A percentile compares a stretch with the other conserved stretches of the same genome.
Conservation (phyloP, 75 land plant species). For the Larix kaempferi region DNA sequence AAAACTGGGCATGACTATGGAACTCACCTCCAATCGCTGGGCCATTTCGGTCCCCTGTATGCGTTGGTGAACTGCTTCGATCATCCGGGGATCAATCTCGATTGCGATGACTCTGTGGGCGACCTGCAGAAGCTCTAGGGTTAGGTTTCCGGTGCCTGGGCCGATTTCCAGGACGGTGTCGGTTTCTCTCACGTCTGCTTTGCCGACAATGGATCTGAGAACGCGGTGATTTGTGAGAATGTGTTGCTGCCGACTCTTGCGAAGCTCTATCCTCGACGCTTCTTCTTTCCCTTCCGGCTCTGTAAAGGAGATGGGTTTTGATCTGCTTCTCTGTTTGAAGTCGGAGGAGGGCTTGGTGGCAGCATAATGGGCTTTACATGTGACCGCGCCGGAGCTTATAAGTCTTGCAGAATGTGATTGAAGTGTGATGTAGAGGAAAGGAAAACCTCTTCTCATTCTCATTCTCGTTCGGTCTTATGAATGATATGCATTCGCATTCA, state of each 20-base stretch:
- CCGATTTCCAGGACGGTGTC: slow-evolving; percentile 93
- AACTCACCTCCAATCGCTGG: slow-evolving; percentile 45
- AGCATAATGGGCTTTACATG: too few relatives aligned
- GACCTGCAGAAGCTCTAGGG: slow-evolving; percentile 60
- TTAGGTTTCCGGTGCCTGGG: slow-evolving; percentile 94
- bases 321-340: too few relatives aligned
- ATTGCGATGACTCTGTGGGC: slow-evolving; percentile 65
- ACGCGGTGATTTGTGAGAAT: slow-evolving; percentile 74
- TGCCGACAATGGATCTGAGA: slow-evolving; percentile 72
- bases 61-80: slow-evolving; percentile 41
- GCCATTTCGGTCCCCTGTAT: slow-evolving; percentile 28
- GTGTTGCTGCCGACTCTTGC: slow-evolving; percentile 83
- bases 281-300: too few relatives aligned
- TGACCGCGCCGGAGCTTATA: too few relatives aligned
- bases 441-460: too few relatives aligned
- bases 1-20: background rate
- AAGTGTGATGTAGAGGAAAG: too few relatives aligned
- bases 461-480: too few relatives aligned
- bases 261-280: slow-evolving; percentile 7
- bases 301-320: too few relatives aligned
- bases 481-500: too few relatives aligned
- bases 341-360: too few relatives aligned
- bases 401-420: too few relatives aligned
- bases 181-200: slow-evolving; percentile 48
- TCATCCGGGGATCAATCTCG: slow-evolving; percentile 75